These are phyloP conservation scores for Zelonia costaricensis DNA, from an alignment of 208 protist species.

Conservation along the genomic window DNA sequence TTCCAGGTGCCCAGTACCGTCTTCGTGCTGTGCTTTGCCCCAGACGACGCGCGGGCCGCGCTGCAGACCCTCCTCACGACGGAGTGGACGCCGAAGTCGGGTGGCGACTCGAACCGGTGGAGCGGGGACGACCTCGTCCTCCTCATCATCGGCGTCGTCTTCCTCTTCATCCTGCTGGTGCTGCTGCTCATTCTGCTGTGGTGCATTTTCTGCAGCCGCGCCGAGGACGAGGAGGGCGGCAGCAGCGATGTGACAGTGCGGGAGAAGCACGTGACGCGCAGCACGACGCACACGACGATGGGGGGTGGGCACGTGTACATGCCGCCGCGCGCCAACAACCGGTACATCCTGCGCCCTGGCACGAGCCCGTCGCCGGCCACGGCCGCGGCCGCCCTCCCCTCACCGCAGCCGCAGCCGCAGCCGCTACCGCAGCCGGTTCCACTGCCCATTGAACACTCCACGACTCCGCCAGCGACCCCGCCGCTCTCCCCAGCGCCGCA, in stretches of 20 bases:
- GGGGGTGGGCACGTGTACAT: slow-evolving; percentile 40
- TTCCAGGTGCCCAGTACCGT: slow-evolving; percentile 30
- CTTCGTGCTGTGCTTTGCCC: slow-evolving; percentile 76
- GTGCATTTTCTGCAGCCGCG: slow-evolving; percentile 47
- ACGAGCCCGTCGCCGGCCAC: slow-evolving; percentile 1
- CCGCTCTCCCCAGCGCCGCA: neutral
- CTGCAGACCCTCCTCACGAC: slow-evolving; percentile 41
- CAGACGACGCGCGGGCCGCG: slow-evolving; percentile 36
- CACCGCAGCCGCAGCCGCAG: neutral
- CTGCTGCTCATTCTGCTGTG: slow-evolving; percentile 67
- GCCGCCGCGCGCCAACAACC: slow-evolving; percentile 72
- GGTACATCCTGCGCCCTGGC: slow-evolving; percentile 49
- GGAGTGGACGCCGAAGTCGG: slow-evolving; percentile 13
- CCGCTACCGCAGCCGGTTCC: neutral
- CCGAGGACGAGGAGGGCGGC: slow-evolving; percentile 4
- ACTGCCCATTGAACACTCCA: slow-evolving; percentile 3
- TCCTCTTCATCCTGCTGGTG: slow-evolving; percentile 73
- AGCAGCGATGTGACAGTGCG: neutral
- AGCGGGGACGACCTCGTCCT: slow-evolving; percentile 55
- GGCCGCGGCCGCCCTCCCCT: neutral
- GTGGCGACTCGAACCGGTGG: slow-evolving; percentile 32
- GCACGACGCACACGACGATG: slow-evolving; percentile 8
- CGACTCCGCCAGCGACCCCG: neutral
- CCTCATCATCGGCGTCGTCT: slow-evolving; percentile 75
- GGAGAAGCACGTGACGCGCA: slow-evolving; percentile 16